Percentiles rank a stretch among this genome's conserved stretches.
phyloP scores from a whole-genome alignment of 805 yeast species.

The Debaryomyces prosopidis region DNA sequence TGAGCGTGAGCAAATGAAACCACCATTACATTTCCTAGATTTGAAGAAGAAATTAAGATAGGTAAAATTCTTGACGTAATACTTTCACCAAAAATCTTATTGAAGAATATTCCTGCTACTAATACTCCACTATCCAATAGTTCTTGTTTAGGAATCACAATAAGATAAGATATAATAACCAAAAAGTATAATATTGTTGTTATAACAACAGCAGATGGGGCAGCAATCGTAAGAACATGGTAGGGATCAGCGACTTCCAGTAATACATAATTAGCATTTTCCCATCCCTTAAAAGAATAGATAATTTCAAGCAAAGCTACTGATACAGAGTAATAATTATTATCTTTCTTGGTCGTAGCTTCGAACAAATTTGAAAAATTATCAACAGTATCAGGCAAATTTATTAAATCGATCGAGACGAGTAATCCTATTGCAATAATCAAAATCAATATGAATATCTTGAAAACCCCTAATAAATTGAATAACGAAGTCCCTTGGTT shows the following conservation, averaged over 20 bases:
- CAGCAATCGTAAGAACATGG: conserved; percentile 57
- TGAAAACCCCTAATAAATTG: conserved; percentile 55
- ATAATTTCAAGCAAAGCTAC: conserved; percentile 60
- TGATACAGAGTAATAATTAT: conserved; percentile 48
- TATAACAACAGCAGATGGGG: conserved; percentile 55
- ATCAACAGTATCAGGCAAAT: conserved; percentile 15
- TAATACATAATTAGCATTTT: conserved; percentile 63
- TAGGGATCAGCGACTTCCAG: conserved; percentile 59
- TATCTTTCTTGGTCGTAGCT: conserved; percentile 14
- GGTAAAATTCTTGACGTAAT: conserved; percentile 52
- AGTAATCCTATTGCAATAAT: conserved; percentile 50
- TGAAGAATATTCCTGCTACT: conserved; percentile 63
- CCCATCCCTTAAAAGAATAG: conserved; percentile 72
- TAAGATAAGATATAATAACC: conserved; percentile 58
- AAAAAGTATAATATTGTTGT: conserved; percentile 56
- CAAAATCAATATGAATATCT: conserved; percentile 49
- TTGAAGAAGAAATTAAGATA: conserved; percentile 57
- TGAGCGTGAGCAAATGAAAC: conserved; percentile 62
- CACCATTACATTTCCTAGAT: conserved; percentile 64
- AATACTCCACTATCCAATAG: conserved; percentile 57
- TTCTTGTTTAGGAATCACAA: conserved; percentile 50
- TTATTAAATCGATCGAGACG: conserved; percentile 33
- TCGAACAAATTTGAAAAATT: conserved; percentile 38
- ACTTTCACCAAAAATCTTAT: conserved; percentile 57
- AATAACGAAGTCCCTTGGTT: conserved; percentile 51